Percentiles rank a stretch among this genome's conserved stretches.
Conservation (phyloP, 2,329 filamentous ascomycete genomes). For the Aspergillus ibericus region DNA sequence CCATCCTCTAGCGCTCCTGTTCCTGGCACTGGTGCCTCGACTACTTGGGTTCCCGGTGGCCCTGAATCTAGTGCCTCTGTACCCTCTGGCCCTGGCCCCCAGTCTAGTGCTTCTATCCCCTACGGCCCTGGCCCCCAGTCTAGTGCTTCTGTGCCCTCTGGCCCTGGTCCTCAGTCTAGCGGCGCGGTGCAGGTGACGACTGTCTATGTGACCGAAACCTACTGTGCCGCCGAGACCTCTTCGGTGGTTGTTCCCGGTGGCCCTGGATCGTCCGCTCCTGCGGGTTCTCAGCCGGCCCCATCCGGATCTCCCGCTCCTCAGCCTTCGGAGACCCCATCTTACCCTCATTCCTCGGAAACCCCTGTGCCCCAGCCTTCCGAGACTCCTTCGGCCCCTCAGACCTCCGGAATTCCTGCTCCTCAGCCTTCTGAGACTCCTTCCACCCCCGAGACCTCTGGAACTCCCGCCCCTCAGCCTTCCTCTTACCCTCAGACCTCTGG, state of each 20-base stretch:
- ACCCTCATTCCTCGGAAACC: neutral
- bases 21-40: conserved; percentile 9
- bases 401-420: conserved; percentile 1
- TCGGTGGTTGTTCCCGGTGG: conserved; percentile 5
- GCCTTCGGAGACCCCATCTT: neutral
- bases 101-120: neutral
- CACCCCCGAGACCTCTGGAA: neutral
- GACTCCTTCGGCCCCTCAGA: neutral
- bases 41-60: conserved; percentile 9
- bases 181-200: neutral
- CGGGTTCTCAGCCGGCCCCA: conserved; percentile 3
- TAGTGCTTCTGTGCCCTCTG: neutral
- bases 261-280: conserved; percentile 8
- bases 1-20: conserved; percentile 7
- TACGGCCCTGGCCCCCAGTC: conserved; percentile 4
- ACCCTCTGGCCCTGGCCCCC: neutral
- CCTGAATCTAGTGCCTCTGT: conserved; percentile 5
- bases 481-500: neutral
- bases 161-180: neutral
- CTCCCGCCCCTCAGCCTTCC: conserved; percentile 7
- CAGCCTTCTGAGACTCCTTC: conserved; percentile 7
- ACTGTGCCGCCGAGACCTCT: conserved; percentile 10
- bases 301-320: conserved; percentile 1
- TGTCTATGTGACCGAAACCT: neutral
- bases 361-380: neutral